Conservation (phyloP, 2,329 filamentous ascomycete species). For the Xylaria sp. region DNA sequence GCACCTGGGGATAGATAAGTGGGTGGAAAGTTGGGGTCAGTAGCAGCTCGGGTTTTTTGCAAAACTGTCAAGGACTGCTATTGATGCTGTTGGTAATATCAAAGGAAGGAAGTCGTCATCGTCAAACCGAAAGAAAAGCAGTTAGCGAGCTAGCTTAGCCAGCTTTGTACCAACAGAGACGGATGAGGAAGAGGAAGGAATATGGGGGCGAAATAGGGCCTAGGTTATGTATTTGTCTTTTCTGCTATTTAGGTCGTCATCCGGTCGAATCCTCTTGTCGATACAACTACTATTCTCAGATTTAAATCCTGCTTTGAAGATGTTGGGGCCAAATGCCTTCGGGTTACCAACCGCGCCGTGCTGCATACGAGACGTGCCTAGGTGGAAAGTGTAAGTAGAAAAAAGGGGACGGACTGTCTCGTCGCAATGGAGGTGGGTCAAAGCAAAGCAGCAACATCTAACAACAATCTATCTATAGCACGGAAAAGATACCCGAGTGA, state of each 20-base stretch:
- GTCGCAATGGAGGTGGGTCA: constrained; percentile 2
- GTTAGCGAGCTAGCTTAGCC: neutral
- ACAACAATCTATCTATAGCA: constrained; percentile 1
- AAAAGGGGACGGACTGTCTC: neutral
- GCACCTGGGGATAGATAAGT: neutral
- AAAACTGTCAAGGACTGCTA: constrained; percentile 1
- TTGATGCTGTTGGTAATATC: constrained; percentile 12
- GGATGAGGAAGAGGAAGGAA: neutral
- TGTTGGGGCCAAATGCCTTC: neutral
- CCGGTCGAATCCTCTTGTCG: constrained; percentile 15
- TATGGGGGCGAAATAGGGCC: constrained; percentile 25
- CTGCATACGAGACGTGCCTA: neutral
- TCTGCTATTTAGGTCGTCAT: constrained; percentile 14
- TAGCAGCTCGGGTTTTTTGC: neutral
- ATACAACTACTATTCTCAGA: constrained; percentile 1
- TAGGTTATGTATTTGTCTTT: neutral
- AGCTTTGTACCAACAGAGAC: constrained; percentile 11
- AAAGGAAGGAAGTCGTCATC: neutral
- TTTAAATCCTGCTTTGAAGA: neutral
- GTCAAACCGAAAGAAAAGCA: neutral
- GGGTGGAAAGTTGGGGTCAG: constrained; percentile 7
- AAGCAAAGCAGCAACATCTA: neutral
- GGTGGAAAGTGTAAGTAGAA: neutral
- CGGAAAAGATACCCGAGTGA: neutral
- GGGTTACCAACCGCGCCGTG: constrained; percentile 8